These are phyloP conservation scores for Rhododendron kiyosumense DNA, from an alignment of 148 eudicot genomes.

Conservation along the genomic window DNA sequence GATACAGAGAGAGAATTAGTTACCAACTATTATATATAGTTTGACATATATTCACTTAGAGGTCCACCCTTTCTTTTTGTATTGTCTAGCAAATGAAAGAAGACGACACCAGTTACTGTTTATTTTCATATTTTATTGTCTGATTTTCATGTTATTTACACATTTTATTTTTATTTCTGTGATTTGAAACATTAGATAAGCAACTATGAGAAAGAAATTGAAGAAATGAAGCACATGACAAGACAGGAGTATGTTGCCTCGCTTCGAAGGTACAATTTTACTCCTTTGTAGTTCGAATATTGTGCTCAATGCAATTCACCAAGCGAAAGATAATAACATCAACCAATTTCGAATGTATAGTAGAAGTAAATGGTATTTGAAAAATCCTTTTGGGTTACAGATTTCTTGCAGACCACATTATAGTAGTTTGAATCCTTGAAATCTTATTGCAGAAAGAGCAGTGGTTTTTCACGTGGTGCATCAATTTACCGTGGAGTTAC, in stretches of 20 bases:
- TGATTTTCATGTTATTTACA: not conserved
- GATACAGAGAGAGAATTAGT: not conserved
- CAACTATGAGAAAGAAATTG: constrained; percentile 85
- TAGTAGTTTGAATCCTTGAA: not conserved
- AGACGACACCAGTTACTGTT: not conserved
- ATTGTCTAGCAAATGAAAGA: not conserved
- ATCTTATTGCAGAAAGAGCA: constrained; percentile 63
- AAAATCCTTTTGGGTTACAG: not conserved
- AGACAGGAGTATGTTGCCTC: constrained; percentile 94
- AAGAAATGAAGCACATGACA: constrained; percentile 94
- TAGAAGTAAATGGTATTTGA: not conserved
- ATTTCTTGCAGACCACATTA: not conserved
- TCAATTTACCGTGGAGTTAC: constrained; percentile 94
- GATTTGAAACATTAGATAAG: constrained; percentile 36
- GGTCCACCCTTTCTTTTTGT: not conserved
- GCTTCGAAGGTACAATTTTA: constrained; percentile 51
- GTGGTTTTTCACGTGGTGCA: constrained; percentile 95
- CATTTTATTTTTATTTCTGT: not conserved
- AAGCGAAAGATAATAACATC: not conserved
- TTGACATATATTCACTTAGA: not conserved
- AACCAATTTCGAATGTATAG: not conserved
- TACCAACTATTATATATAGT: not conserved
- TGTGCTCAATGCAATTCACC: not conserved
- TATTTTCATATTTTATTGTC: not conserved
- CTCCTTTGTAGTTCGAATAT: not conserved